These are phyloP conservation scores for Phlegmacium glaucopus DNA, from an alignment of 768 basidiomycete species.

Conservation along the genomic window DNA sequence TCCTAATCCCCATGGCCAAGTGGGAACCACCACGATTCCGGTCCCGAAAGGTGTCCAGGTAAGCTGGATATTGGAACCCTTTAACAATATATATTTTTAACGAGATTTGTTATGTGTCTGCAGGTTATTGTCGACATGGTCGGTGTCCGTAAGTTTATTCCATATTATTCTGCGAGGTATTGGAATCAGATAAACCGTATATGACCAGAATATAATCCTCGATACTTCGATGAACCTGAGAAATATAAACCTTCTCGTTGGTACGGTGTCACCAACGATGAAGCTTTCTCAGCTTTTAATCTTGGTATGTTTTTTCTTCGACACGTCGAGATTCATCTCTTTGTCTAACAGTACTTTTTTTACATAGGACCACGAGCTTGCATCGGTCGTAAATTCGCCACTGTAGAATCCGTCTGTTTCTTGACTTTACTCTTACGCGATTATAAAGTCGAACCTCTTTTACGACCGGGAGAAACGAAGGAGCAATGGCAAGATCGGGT, in stretches of 20 bases:
- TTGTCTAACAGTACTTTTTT: too few relatives aligned
- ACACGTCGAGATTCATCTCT: background rate
- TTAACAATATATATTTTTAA: background rate
- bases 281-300: constrained; percentile 45
- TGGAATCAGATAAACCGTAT: background rate
- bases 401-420: constrained; percentile 49
- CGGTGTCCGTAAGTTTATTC: constrained; percentile 39
- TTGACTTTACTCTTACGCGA: constrained; percentile 49
- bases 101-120: background rate
- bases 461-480: constrained; percentile 36
- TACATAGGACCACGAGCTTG: constrained; percentile 47
- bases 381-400: constrained; percentile 54
- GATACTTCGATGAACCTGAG: constrained; percentile 47
- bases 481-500: constrained; percentile 35
- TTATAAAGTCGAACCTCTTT: constrained; percentile 47
- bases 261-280: constrained; percentile 39
- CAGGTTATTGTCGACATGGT: constrained; percentile 47
- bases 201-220: constrained; percentile 44
- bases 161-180: background rate
- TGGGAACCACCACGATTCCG: constrained; percentile 29
- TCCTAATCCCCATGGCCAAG: constrained; percentile 32
- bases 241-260: constrained; percentile 49
- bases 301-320: constrained; percentile 29
- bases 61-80: background rate
- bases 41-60: constrained; percentile 33